These are phyloP conservation scores for Xylaria bambusicola DNA, from an alignment of 495 filamentous ascomycete genomes.

Conservation along the genomic window DNA sequence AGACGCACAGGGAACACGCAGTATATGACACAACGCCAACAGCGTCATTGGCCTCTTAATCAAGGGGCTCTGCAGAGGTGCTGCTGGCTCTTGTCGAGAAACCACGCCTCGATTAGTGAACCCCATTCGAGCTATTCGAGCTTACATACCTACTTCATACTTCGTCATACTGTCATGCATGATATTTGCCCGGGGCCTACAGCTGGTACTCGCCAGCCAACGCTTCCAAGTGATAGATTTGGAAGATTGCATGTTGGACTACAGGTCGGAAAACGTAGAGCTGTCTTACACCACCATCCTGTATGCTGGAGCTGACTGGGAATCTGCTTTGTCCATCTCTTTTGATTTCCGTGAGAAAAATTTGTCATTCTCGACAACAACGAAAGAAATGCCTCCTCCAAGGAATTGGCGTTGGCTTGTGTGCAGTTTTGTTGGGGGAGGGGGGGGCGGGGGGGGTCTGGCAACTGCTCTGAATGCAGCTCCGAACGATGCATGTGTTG, in stretches of 20 bases:
- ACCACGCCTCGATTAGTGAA: too few relatives aligned
- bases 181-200: background rate
- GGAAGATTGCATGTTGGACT: background rate
- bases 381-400: too few relatives aligned
- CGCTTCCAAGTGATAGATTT: background rate
- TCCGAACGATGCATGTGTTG: background rate
- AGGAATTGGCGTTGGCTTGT: too few relatives aligned
- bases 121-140: too few relatives aligned
- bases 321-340: background rate
- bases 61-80: too few relatives aligned
- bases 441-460: background rate
- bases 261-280: background rate
- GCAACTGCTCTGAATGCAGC: background rate
- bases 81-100: too few relatives aligned
- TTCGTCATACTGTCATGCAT: background rate
- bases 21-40: too few relatives aligned
- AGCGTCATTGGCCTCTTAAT: too few relatives aligned
- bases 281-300: background rate
- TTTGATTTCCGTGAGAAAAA: too few relatives aligned
- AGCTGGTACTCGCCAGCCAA: background rate
- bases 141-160: too few relatives aligned
- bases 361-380: too few relatives aligned
- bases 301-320: slow-evolving; percentile 1
- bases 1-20: too few relatives aligned
- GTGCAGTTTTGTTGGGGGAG: slow-evolving; percentile 5